These are phyloP conservation scores for Chenopodium formosanum DNA, from an alignment of 148 eudicot species.

Conservation along the genomic window DNA sequence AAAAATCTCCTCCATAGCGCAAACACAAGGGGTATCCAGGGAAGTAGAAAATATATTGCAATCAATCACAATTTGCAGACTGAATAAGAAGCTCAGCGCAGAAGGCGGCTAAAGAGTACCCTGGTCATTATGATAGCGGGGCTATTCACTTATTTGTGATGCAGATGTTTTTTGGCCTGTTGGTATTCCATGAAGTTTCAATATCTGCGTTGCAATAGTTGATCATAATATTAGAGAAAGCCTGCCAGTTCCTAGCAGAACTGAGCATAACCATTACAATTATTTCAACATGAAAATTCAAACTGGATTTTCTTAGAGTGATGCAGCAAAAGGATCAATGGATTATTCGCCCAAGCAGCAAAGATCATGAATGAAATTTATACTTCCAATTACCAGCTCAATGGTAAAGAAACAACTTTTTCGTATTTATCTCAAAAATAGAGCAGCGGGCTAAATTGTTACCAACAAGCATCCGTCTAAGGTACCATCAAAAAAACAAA, in stretches of 20 bases:
- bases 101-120: too few species aligned
- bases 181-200: too few species aligned
- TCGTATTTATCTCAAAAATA: conserved; percentile 16
- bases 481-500: conserved; percentile 30
- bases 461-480: conserved; percentile 29
- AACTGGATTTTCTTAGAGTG: neutral
- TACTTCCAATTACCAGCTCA: conserved; percentile 31
- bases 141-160: too few species aligned
- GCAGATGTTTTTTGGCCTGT: too few species aligned
- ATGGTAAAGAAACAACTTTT: conserved; percentile 17
- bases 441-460: conserved; percentile 15
- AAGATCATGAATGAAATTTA: conserved; percentile 21
- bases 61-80: too few species aligned
- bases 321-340: neutral
- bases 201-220: too few species aligned
- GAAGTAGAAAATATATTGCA: too few species aligned
- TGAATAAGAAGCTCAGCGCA: too few species aligned
- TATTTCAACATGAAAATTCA: neutral
- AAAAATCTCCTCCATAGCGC: too few species aligned
- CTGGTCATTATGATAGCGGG: too few species aligned
- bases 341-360: conserved; percentile 18
- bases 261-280: neutral
- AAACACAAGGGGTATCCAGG: too few species aligned
- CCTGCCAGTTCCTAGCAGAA: neutral
- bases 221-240: too few species aligned